Percentiles rank a stretch among this genome's conserved stretches.
phyloP scores from a whole-genome alignment of 164 flowering plant species.

The Litsea cubeba region DNA sequence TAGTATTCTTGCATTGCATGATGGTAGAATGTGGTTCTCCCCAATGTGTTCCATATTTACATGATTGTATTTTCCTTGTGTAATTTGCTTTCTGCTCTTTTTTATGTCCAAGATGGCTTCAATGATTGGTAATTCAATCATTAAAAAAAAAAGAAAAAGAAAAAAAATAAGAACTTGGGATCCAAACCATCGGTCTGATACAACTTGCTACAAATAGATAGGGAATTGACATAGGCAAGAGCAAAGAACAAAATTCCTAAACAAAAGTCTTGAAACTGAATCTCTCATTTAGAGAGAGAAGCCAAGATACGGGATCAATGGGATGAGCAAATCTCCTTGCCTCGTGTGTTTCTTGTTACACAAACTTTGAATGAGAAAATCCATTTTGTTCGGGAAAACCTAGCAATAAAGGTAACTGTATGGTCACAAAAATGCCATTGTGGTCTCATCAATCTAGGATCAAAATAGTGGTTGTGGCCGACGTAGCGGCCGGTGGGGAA shows the following conservation, averaged over 20 bases:
- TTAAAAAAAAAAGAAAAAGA: no score
- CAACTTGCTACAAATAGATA: no score
- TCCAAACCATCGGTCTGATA: no score
- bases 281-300: not conserved
- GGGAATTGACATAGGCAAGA: no score
- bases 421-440: not conserved
- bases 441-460: not conserved
- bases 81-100: no score
- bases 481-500: no score
- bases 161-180: no score
- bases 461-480: no score
- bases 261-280: no score
- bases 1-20: slow-evolving; percentile 4
- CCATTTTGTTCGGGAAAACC: not conserved
- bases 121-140: not conserved
- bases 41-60: not conserved
- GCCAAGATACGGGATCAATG: no score
- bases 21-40: not conserved
- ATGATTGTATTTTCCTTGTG: not conserved
- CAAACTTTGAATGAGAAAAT: not conserved
- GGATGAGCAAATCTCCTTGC: not conserved
- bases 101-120: not conserved
- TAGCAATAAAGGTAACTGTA: not conserved
- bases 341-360: not conserved
- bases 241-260: no score